These are phyloP conservation scores for Exophiala oligosperma DNA, from an alignment of 2,329 filamentous ascomycete species.

Conservation along the genomic window DNA sequence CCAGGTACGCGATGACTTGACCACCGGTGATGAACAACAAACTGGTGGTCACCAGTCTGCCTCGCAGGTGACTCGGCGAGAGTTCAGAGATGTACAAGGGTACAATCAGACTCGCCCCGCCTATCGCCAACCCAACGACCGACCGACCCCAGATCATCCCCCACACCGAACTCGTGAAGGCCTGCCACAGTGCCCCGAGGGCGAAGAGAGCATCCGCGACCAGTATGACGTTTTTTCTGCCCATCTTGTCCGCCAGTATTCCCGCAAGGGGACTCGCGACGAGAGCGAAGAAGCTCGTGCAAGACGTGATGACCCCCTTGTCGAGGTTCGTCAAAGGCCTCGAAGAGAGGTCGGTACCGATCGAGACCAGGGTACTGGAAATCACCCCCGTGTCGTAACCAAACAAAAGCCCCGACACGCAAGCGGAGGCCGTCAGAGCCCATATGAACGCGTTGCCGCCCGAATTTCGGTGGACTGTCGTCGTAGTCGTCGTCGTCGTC, in stretches of 20 bases:
- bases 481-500: not conserved
- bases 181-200: constrained; percentile 46
- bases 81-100: constrained; percentile 89
- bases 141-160: constrained; percentile 49
- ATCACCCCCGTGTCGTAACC: constrained; percentile 66
- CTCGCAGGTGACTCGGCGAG: constrained; percentile 72
- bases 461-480: constrained; percentile 11
- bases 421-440: constrained; percentile 57
- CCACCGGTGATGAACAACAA: constrained; percentile 83
- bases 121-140: constrained; percentile 49
- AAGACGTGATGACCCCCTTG: constrained; percentile 60
- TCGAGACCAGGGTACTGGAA: constrained; percentile 59
- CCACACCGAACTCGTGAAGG: constrained; percentile 41
- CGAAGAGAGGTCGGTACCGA: constrained; percentile 54
- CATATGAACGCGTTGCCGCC: constrained; percentile 51
- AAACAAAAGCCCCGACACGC: constrained; percentile 60
- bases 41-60: constrained; percentile 77
- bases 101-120: constrained; percentile 68
- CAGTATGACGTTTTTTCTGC: constrained; percentile 49
- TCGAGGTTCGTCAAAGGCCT: constrained; percentile 54
- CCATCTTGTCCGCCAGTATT: constrained; percentile 51
- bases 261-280: constrained; percentile 57
- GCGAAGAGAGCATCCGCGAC: constrained; percentile 48
- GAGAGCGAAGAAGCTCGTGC: constrained; percentile 58
- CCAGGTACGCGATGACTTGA: constrained; percentile 82